Percentiles rank a stretch among this genome's conserved stretches.
Evolutionary conservation across 2,329 filamentous ascomycete genomes (phyloP).

Genomic region (Podosphaera fusca): DNA sequence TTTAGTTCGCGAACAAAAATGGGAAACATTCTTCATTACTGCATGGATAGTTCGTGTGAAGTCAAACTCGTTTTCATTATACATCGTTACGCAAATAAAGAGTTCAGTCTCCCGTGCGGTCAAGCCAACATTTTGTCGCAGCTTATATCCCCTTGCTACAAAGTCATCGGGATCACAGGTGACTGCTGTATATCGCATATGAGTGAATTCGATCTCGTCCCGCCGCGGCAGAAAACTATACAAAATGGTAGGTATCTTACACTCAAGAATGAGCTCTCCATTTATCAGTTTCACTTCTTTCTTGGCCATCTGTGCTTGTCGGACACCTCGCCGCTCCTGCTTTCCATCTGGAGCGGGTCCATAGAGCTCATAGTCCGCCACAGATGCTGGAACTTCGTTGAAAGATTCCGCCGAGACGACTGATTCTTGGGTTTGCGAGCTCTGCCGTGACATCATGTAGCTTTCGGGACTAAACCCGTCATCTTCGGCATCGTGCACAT

Average conservation of each 20-base stretch:
- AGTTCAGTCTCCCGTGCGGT: constrained; percentile 79
- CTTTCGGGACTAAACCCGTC: constrained; percentile 49
- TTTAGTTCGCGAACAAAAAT: constrained; percentile 82
- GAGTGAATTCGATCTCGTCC: constrained; percentile 88
- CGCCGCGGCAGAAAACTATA: constrained; percentile 89
- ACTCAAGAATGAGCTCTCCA: constrained; percentile 89
- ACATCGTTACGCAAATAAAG: constrained; percentile 96
- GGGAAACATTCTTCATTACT: constrained; percentile 92
- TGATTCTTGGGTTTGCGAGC: constrained; percentile 16
- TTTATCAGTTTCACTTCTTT: constrained; percentile 95
- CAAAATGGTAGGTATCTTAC: constrained; percentile 95
- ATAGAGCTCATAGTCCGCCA: constrained; percentile 54
- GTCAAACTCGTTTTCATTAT: constrained; percentile 92
- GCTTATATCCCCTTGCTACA: constrained; percentile 65
- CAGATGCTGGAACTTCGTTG: constrained; percentile 16
- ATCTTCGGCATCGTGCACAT: constrained; percentile 25
- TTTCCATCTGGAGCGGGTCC: constrained; percentile 70
- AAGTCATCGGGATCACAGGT: constrained; percentile 95
- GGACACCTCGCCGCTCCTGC: constrained; percentile 69
- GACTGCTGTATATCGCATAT: constrained; percentile 97
- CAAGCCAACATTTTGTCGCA: constrained; percentile 71
- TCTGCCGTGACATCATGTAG: constrained; percentile 8
- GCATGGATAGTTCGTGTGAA: constrained; percentile 98
- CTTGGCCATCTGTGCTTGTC: constrained; percentile 67
- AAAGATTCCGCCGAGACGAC: constrained; percentile 20